These are phyloP conservation scores for Phialophora tarda DNA, from an alignment of 2,329 filamentous ascomycete genomes.

Conservation along the genomic window DNA sequence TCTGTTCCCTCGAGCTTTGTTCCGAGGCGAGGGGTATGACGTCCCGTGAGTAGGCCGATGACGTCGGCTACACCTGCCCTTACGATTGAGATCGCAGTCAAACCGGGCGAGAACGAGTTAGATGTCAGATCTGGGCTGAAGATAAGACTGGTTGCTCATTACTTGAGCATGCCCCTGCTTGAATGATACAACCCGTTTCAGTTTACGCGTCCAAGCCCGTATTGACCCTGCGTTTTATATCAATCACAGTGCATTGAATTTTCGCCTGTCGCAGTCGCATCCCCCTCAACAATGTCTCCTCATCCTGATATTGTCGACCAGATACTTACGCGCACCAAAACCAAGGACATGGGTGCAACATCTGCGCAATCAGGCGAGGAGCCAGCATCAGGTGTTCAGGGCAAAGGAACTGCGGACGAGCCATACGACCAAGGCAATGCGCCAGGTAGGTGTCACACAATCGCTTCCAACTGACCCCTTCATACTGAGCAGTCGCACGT, in stretches of 20 bases:
- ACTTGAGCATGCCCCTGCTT: neutral
- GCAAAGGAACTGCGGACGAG: slow-evolving; percentile 35
- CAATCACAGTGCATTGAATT: neutral
- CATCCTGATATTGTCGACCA: slow-evolving; percentile 14
- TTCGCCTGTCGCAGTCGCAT: neutral
- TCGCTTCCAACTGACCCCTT: neutral
- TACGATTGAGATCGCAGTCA: neutral
- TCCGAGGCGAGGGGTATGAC: slow-evolving; percentile 4
- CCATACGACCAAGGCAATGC: slow-evolving; percentile 39
- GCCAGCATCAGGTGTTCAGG: slow-evolving; percentile 35
- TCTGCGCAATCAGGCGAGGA: slow-evolving; percentile 31
- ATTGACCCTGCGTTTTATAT: neutral
- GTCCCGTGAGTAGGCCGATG: neutral
- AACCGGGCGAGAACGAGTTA: neutral
- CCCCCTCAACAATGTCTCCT: slow-evolving; percentile 5
- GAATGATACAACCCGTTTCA: neutral
- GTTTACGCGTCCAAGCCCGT: neutral
- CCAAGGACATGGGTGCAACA: slow-evolving; percentile 20
- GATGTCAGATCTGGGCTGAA: neutral
- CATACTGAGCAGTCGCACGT: neutral
- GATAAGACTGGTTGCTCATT: slow-evolving; percentile 6
- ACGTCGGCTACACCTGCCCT: neutral
- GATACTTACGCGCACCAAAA: slow-evolving; percentile 17
- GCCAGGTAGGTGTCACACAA: slow-evolving; percentile 24
- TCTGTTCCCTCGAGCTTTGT: neutral